Evolutionary conservation across 2,329 filamentous ascomycete genomes (phyloP).

Genomic region (Phaeoacremonium minimum): DNA sequence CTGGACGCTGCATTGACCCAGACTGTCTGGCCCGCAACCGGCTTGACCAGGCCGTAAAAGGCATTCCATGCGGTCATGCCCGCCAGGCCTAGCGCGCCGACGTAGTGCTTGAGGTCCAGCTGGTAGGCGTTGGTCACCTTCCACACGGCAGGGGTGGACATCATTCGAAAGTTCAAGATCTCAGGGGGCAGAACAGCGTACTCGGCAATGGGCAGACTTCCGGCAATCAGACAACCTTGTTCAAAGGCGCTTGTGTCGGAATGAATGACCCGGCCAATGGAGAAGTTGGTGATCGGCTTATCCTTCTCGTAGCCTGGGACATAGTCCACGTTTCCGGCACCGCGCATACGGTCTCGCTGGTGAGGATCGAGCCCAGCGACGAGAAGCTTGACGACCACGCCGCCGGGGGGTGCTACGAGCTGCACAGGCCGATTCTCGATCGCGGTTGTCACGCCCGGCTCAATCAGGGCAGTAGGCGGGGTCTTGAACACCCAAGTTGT

Average conservation of each 20-base stretch:
- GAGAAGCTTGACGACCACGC: constrained; percentile 7
- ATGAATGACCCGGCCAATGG: constrained; percentile 8
- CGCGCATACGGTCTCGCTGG: constrained; percentile 10
- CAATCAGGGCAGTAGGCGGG: constrained; percentile 5
- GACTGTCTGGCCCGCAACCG: constrained; percentile 73
- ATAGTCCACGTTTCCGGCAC: constrained; percentile 8
- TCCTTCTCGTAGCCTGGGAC: constrained; percentile 5
- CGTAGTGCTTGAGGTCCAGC: constrained; percentile 56
- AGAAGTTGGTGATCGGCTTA: constrained; percentile 8
- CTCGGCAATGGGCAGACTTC: constrained; percentile 52
- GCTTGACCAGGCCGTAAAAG: constrained; percentile 70
- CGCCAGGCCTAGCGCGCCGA: constrained; percentile 72
- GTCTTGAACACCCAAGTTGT: too few relatives aligned
- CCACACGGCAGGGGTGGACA: too few relatives aligned
- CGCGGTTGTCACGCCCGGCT: constrained; percentile 6
- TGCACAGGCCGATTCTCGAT: constrained; percentile 5
- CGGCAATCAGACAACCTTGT: constrained; percentile 55
- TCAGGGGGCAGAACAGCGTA: constrained; percentile 51
- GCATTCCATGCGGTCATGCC: constrained; percentile 72
- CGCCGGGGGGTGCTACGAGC: constrained; percentile 8
- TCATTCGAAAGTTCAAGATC: too few relatives aligned
- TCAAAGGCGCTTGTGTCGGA: too few relatives aligned
- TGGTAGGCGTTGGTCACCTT: constrained; percentile 63
- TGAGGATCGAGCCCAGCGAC: constrained; percentile 10
- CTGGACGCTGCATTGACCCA: constrained; percentile 73